Evolutionary conservation across 2,329 filamentous ascomycete genomes (phyloP), one percentile per base, ranked within the genome.

Genomic region (Calonectria henricotiae): DNA sequence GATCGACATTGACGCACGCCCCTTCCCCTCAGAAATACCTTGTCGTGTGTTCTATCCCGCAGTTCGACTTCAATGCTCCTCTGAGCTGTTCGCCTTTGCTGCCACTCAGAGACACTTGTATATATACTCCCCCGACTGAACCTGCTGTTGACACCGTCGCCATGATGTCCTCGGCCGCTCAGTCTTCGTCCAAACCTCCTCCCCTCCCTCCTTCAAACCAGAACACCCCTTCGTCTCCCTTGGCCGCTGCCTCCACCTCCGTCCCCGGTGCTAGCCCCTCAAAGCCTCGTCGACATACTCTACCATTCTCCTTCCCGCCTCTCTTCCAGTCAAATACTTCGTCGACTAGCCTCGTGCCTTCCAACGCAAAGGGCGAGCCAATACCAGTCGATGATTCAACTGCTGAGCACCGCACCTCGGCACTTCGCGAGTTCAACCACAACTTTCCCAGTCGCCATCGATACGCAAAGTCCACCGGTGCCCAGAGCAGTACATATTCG

Each of bases 401-500:
- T 4, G 85, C 87, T 62, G 85, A 88, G 55, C 83, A 89, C 76
- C 86, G 88, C 71, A 90, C 89, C n/a, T 88, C 87, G 20, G 88
- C 89, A 55, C 82, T 91, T 62, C 87, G 89, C 65, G 87, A 90
- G 78, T 83, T 91, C 70, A 91, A 89, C 80, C 86, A 82, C 76
- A 87, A 86, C 74, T 89, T 88, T 68, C 88, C 89, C 6, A 88
- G 86, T 62, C 86, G 86, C 51, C 88, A 88, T 77, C 86, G 85
- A 72, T 89, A 88, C 83, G 83, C 87, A 69, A 88, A 89, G 79
- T 88, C 88, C 27, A 86, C 86, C 13, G 86, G 87, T 12, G 85
- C 89, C 20, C 84, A 87, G 76, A 89, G 82, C 80, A 89, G 85
- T 73, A 91, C 89, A 44, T 90, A 89, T 76, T 90, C 88, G 3